These are phyloP conservation scores for Metarhizium sp. DNA, from an alignment of 2,329 filamentous ascomycete genomes.

Conservation along the genomic window DNA sequence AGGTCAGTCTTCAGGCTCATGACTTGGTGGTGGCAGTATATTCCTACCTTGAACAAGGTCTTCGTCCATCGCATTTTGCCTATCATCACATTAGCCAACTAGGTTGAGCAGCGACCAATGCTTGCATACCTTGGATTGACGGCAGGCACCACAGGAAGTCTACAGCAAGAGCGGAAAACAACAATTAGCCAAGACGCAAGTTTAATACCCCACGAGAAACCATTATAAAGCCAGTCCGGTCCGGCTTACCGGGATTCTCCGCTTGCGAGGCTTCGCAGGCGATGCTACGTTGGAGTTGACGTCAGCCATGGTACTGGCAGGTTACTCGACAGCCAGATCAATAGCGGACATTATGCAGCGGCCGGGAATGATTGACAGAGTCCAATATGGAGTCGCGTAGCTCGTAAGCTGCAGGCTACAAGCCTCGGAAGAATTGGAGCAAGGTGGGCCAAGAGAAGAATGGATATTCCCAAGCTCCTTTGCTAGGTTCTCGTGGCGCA, in stretches of 20 bases:
- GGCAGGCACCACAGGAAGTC: conserved; percentile 18
- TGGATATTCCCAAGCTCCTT: no score
- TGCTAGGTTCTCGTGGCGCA: no score
- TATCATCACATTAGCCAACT: background rate
- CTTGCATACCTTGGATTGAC: conserved; percentile 15
- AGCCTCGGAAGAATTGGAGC: no score
- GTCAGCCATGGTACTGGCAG: background rate
- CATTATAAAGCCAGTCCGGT: background rate
- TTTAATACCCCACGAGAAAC: no score
- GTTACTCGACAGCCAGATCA: background rate
- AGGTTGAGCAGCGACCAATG: background rate
- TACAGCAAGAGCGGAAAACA: conserved; percentile 4
- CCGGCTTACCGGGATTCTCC: conserved; percentile 12
- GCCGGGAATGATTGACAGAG: no score
- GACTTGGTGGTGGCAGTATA: background rate
- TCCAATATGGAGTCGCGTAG: no score
- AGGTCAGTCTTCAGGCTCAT: background rate
- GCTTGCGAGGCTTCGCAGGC: conserved; percentile 9
- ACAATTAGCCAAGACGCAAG: background rate
- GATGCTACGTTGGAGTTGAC: background rate
- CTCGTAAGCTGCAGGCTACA: no score
- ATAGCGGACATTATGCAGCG: no score
- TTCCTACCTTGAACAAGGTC: conserved; percentile 16
- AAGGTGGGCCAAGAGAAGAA: no score
- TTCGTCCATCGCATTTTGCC: conserved; percentile 14